These are phyloP conservation scores for Chimonanthus praecox DNA, from an alignment of 164 flowering plant genomes.

Conservation along the genomic window DNA sequence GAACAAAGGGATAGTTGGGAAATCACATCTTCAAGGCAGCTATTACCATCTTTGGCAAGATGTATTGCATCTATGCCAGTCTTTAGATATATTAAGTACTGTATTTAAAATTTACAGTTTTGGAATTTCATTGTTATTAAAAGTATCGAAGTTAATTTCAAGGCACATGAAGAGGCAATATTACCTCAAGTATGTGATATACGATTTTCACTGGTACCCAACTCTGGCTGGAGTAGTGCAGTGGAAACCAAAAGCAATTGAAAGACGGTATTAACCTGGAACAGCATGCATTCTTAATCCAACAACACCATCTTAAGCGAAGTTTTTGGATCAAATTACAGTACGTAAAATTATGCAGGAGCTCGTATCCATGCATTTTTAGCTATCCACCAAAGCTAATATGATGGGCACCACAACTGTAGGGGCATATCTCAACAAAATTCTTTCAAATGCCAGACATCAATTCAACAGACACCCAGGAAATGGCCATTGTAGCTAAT, in stretches of 20 bases:
- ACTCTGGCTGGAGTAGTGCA: slow-evolving; percentile 91
- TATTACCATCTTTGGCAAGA: too few relatives aligned
- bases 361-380: not conserved
- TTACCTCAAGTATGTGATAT: slow-evolving; percentile 71
- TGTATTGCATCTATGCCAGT: too few relatives aligned
- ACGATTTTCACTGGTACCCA: slow-evolving; percentile 56
- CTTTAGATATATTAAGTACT: too few relatives aligned
- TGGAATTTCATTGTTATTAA: too few relatives aligned
- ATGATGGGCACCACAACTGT: not conserved
- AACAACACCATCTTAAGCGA: not conserved
- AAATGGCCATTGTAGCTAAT: too few relatives aligned
- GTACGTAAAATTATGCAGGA: not conserved
- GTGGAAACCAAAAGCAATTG: slow-evolving; percentile 78
- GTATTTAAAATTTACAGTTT: too few relatives aligned
- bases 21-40: too few relatives aligned
- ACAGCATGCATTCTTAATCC: not conserved
- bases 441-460: too few relatives aligned
- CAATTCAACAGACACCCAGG: too few relatives aligned
- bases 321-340: not conserved
- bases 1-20: not conserved
- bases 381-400: too few relatives aligned
- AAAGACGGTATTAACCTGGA: slow-evolving; percentile 85
- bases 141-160: not conserved
- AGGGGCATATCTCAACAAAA: not conserved
- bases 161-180: not conserved